These are phyloP conservation scores for Xylaria sp. DNA, from an alignment of 2,329 filamentous ascomycete species.

Conservation along the genomic window DNA sequence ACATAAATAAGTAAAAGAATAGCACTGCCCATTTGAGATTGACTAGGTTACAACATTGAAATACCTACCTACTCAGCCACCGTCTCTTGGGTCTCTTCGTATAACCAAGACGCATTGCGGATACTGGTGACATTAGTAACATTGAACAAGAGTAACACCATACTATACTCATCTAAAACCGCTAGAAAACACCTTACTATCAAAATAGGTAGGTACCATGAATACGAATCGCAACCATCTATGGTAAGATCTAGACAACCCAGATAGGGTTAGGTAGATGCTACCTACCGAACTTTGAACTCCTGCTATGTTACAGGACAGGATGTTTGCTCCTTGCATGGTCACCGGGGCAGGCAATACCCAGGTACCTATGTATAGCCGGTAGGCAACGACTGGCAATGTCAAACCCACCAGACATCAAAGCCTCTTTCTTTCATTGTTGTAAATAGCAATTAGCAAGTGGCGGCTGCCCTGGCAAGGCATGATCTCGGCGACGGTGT, in stretches of 20 bases:
- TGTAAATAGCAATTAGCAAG: neutral
- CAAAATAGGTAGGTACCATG: neutral
- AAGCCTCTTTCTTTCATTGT: conserved; percentile 5
- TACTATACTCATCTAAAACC: too few relatives aligned
- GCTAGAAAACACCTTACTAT: neutral
- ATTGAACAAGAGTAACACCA: too few relatives aligned
- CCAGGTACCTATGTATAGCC: neutral
- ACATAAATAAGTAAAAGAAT: too few relatives aligned
- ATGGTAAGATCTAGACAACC: neutral
- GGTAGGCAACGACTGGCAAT: neutral
- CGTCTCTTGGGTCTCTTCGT: neutral
- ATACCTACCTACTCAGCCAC: neutral
- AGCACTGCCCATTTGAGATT: too few relatives aligned
- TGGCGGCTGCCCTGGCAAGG: neutral
- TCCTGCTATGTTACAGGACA: too few relatives aligned
- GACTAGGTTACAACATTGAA: too few relatives aligned
- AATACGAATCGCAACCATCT: neutral
- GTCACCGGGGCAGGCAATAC: conserved; percentile 1
- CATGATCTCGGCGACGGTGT: neutral
- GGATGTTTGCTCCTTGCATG: neutral
- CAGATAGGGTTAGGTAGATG: conserved; percentile 1
- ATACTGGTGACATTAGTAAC: neutral
- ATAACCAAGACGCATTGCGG: neutral
- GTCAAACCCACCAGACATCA: neutral
- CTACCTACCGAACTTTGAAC: neutral